Conservation (phyloP, 139 green algal species). For the Bryopsis sp. region DNA sequence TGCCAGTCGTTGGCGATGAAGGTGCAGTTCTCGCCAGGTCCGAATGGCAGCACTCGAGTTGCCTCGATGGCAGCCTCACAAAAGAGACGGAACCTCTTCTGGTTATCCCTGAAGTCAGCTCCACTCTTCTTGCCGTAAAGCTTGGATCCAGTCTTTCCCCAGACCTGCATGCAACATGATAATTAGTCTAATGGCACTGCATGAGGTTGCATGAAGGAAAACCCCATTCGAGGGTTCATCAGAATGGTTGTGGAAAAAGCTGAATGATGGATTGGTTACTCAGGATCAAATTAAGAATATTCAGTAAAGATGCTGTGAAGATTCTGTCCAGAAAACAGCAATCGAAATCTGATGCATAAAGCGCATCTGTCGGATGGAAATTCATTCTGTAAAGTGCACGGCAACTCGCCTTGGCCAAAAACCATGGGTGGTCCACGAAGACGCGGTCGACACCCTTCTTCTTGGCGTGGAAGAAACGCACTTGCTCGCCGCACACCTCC, state of each 20-base stretch:
- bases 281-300: too few relatives aligned
- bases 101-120: conserved; percentile 92
- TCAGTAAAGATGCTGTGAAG: too few relatives aligned
- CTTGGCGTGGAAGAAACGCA: conserved; percentile 96
- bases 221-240: too few relatives aligned
- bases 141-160: conserved; percentile 91
- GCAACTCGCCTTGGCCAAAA: conserved; percentile 88
- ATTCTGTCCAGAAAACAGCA: too few relatives aligned
- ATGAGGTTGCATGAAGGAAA: too few relatives aligned
- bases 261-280: too few relatives aligned
- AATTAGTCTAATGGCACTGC: too few relatives aligned
- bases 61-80: conserved; percentile 78
- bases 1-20: conserved; percentile 95
- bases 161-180: too few relatives aligned
- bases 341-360: too few relatives aligned
- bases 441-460: conserved; percentile 96
- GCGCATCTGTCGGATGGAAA: too few relatives aligned
- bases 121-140: conserved; percentile 88
- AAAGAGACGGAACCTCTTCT: conserved; percentile 93
- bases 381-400: conserved; percentile 8
- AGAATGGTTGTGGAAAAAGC: too few relatives aligned
- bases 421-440: conserved; percentile 85
- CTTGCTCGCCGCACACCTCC: conserved; percentile 72
- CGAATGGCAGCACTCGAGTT: conserved; percentile 63
- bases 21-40: conserved; percentile 77